Evolutionary conservation across 2,329 filamentous ascomycete species (phyloP), one percentile per base, ranked within the genome.

Genomic region (Cercospora citrullina): DNA sequence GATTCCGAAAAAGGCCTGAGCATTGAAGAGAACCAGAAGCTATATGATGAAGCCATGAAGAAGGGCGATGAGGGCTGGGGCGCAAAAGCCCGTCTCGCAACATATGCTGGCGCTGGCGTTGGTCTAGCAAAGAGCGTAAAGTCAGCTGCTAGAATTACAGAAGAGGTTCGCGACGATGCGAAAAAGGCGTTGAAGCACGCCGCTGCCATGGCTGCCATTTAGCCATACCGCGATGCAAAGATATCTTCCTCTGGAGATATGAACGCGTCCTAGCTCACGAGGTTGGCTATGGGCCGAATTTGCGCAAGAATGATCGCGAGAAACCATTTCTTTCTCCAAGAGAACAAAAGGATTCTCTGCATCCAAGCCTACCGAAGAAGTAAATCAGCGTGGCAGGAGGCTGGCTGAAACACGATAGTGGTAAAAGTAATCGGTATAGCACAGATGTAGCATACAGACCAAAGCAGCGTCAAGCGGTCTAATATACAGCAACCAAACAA

Each of bases 81-180:
- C 26, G 78, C 78, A 0, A 76, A 83, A 9, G 86, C 83, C 4
- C 81, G 87, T 67, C 79, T 89, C 80, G 87, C 86, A 4, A 86
- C 86, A 9, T 90, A 89, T 81, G 87, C 86, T 14, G 88, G 88
- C 4, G 85, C 85, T 21, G 87, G 83, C 0, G 84, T 90, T 14
- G 88, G 88, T 0, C 78, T 90, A 68, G 81, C 89, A 2, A 84
- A 77, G 57, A 77, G 82, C 45, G 79, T 86, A 1, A 81, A 81
- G 71, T 74, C 79, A 16, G 87, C 86, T 3, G 80, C 76, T 12
- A 81, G 85, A 9, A 87, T 90, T 73, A 82, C 87, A 3, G 76
- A 77, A 57, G 82, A 85, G 66, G 77, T 84, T 4, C 79, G 83
- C 59, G 76, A 79, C 5, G 81, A 80, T 33, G 77, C 79, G 16